Evolutionary conservation across 805 yeast genomes (phyloP).

Genomic region (Ogataea ramenticola): DNA sequence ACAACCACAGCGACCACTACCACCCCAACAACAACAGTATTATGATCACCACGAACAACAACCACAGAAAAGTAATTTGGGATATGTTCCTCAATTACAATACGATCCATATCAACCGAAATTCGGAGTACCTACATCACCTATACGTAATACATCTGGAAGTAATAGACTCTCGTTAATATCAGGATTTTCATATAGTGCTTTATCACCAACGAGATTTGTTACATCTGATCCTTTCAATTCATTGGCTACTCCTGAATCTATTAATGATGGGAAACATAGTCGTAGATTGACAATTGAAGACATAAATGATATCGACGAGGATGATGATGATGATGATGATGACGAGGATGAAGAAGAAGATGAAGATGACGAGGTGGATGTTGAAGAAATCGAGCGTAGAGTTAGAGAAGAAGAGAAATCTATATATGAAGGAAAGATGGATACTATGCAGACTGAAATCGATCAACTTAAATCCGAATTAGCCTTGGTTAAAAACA

Average conservation of each 20-base stretch:
- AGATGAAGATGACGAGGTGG: constrained; percentile 6
- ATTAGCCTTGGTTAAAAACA: not conserved
- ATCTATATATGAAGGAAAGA: not conserved
- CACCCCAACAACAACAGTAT: constrained; percentile 1
- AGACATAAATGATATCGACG: not conserved
- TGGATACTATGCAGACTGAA: not conserved
- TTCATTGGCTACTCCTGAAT: constrained; percentile 4
- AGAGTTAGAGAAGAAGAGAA: constrained; percentile 4
- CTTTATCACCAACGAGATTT: not conserved
- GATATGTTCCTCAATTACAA: constrained; percentile 1
- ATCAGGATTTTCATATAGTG: constrained; percentile 15
- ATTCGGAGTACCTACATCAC: constrained; percentile 3
- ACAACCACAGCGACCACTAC: not conserved
- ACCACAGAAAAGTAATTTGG: not conserved
- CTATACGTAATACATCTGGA: constrained; percentile 3
- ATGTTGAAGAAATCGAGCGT: not conserved
- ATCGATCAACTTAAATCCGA: not conserved
- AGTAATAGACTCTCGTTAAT: constrained; percentile 14
- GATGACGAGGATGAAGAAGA: constrained; percentile 11
- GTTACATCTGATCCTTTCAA: not conserved
- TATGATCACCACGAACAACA: not conserved
- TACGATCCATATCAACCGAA: not conserved
- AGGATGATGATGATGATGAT: constrained; percentile 5
- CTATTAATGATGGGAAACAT: not conserved
- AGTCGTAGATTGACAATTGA: not conserved